phyloP scores from a whole-genome alignment of 2,329 filamentous ascomycete species.

The Thermothelomyces thermophilus region DNA sequence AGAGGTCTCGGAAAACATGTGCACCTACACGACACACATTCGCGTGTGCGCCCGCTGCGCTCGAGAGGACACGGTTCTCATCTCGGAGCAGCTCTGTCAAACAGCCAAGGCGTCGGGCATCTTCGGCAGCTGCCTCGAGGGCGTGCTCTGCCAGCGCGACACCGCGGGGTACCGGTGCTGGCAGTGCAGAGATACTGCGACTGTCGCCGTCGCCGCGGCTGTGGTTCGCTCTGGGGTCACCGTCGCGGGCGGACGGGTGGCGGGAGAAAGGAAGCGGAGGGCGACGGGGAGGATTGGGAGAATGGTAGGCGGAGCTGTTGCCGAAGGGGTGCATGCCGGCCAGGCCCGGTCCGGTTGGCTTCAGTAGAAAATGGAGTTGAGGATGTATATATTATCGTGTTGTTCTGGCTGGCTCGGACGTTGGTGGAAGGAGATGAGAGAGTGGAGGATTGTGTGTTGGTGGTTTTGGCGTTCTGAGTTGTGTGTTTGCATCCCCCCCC shows the following conservation, averaged over 20 bases:
- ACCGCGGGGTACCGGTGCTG: slow-evolving; percentile 31
- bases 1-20: slow-evolving; percentile 34
- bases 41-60: slow-evolving; percentile 33
- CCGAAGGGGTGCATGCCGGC: too few relatives aligned
- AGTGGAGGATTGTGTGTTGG: too few relatives aligned
- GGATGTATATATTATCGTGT: too few relatives aligned
- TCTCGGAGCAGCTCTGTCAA: slow-evolving; percentile 35
- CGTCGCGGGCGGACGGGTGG: not conserved
- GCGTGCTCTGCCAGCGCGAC: slow-evolving; percentile 28
- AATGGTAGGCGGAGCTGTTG: too few relatives aligned
- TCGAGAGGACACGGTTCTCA: slow-evolving; percentile 35
- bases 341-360: too few relatives aligned
- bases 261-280: not conserved
- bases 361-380: too few relatives aligned
- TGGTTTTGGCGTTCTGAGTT: too few relatives aligned
- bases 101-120: slow-evolving; percentile 29
- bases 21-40: slow-evolving; percentile 35
- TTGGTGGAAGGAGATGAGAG: too few relatives aligned
- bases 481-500: too few relatives aligned
- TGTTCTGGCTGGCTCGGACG: too few relatives aligned
- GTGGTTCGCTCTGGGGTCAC: not conserved
- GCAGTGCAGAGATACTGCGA: slow-evolving; percentile 26
- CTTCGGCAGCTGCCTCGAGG: slow-evolving; percentile 36
- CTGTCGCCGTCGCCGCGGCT: not conserved
- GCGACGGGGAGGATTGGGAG: not conserved